Evolutionary conservation across 768 basidiomycete genomes (phyloP), one percentile per base, ranked within the genome.

Genomic region (Boletus coccyginus): DNA sequence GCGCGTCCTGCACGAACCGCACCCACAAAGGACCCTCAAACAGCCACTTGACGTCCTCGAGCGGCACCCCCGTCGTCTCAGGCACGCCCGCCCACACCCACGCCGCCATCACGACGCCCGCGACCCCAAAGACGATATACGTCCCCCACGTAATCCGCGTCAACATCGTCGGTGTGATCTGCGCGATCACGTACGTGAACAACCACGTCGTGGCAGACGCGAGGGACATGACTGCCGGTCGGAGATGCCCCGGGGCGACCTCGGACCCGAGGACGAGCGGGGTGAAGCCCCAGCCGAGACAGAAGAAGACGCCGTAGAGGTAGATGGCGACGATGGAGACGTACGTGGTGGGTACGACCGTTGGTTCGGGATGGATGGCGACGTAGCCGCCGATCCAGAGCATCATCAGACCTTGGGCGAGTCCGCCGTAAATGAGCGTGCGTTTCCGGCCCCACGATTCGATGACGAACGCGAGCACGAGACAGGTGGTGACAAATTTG

Each of bases 391-490:
- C 73, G 35, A 76, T 66, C 69, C 69, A 77, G 52, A 77, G 53
- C 74, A 77, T 77, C 58, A 62, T 70, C 9, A 68, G 14, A 8
- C 69, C 67, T 48, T 77, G 75, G 1, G 61, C 65, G 24, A 77
- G 46, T 0, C 77, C 73, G 21, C 75, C 70, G 49, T 69, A 74
- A 9, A 77, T 41, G 17, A 77, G 64, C 17, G 70, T 69, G 27
- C 65, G 61, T 60, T 77, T 77, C 17, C 75, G 69, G 1, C 75
- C 75, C 63, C 72, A 70, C 7, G 72, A 66, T 53, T 77, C 75
- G 48, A 77, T 73, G 27, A 76, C 65, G 48, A 77, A 67, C 2
- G 66, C 63, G n/a, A 77, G 69, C 27, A 66, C 68, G 49, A 74
- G 17, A 38, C 56, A 62, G 3, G 73, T 70, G 17, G 61, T 46